phyloP scores from a whole-genome alignment of 139 green algal genomes.

The Dunaliella primolecta region DNA sequence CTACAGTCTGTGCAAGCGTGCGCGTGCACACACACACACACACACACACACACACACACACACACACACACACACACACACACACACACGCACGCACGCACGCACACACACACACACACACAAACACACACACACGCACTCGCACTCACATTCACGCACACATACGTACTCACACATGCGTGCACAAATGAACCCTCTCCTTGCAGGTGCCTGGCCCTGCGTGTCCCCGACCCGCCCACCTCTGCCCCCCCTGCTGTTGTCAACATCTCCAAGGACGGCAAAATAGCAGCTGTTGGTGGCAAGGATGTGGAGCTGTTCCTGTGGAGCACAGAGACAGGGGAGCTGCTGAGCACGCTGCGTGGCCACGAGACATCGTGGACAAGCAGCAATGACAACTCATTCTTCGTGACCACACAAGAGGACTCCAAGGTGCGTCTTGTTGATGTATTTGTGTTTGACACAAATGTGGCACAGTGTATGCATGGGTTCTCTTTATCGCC shows the following conservation, averaged over 20 bases:
- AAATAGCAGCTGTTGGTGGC: slow-evolving; percentile 38
- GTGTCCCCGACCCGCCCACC: slow-evolving; percentile 38
- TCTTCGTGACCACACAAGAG: slow-evolving; percentile 48
- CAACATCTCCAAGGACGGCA: slow-evolving; percentile 40
- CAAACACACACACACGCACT: too few species aligned
- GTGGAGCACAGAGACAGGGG: slow-evolving; percentile 38
- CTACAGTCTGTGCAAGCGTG: too few species aligned
- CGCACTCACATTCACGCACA: too few species aligned
- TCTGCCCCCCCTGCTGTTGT: slow-evolving; percentile 27
- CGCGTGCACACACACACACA: too few species aligned
- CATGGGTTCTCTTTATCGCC: too few species aligned
- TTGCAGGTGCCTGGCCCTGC: slow-evolving; percentile 35
- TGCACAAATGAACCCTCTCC: too few species aligned
- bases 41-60: too few species aligned
- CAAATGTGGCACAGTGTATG: background rate
- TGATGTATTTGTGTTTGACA: background rate
- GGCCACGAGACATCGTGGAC: slow-evolving; percentile 48
- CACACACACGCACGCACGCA: too few species aligned
- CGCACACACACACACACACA: too few species aligned
- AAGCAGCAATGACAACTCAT: slow-evolving; percentile 31
- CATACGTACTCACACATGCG: too few species aligned
- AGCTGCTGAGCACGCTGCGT: slow-evolving; percentile 33
- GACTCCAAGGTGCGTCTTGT: slow-evolving; percentile 38
- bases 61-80: too few species aligned
- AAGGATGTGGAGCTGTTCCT: slow-evolving; percentile 46